Evolutionary conservation across 768 basidiomycete genomes (phyloP).

Genomic region (Scleroderma bovista): DNA sequence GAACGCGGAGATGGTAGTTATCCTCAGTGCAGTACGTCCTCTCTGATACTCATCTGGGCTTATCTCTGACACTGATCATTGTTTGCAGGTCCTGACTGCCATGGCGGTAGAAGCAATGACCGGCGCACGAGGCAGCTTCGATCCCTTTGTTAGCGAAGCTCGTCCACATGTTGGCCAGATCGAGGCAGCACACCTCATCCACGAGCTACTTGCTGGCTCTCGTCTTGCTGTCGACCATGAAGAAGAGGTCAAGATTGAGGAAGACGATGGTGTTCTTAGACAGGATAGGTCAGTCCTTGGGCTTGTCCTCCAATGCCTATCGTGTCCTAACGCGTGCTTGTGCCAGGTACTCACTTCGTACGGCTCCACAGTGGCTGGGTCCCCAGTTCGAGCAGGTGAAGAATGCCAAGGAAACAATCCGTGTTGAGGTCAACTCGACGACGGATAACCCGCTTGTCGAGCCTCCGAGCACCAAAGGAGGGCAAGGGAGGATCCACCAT

Average conservation of each 20-base stretch:
- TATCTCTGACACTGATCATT: background rate
- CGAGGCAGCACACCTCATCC: conserved; percentile 66
- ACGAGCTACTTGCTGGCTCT: conserved; percentile 62
- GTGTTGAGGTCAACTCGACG: conserved; percentile 78
- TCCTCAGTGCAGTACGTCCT: conserved; percentile 41
- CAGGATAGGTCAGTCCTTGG: conserved; percentile 66
- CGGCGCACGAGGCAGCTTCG: conserved; percentile 67
- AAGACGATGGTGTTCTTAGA: conserved; percentile 68
- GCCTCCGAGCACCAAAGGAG: conserved; percentile 57
- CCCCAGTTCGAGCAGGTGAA: conserved; percentile 81
- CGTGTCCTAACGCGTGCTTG: background rate
- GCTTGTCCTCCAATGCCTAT: background rate
- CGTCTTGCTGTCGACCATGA: conserved; percentile 61
- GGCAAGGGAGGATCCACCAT: conserved; percentile 52
- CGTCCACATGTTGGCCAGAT: conserved; percentile 87
- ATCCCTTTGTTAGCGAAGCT: conserved; percentile 68
- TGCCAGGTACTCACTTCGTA: conserved; percentile 45
- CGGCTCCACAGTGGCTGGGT: conserved; percentile 79
- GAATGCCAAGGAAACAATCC: conserved; percentile 55
- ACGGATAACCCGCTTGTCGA: conserved; percentile 88
- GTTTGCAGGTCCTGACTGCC: conserved; percentile 64
- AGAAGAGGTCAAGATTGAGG: conserved; percentile 63
- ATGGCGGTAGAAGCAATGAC: conserved; percentile 80
- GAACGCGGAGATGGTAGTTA: conserved; percentile 61
- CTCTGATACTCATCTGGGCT: background rate